Base-by-base conservation (phyloP, 768 basidiomycete species). In the Boletus tylopilopsis region DNA sequence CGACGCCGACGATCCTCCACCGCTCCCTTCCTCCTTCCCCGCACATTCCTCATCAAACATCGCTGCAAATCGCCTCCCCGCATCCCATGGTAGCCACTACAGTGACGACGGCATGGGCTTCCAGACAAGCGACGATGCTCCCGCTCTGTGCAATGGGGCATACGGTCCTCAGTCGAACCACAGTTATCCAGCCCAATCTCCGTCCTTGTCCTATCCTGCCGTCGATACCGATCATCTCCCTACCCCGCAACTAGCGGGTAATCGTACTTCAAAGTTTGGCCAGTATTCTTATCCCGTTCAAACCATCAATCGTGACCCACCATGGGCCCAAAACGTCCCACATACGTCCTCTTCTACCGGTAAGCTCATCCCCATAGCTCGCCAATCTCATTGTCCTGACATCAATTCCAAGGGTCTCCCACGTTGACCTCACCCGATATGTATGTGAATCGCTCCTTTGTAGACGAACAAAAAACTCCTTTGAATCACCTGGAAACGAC, bases 381-480 rank as follows among this genome's bases (percentile, higher is more conserved):
- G 40, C 46, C 64, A 57, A 70, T 57, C 57, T 59, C 62, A 42
- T 43, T 46, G n/a, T n/a, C 55, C 68, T 68, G 57, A 68, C 55
- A 54, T 40, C 71, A 68, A 42, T 81, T 74, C 56, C 64, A 70
- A 50, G 82, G 81, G 61, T 83, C 87, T 1, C 83, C 84, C 39
- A 78, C 78, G 47, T 64, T 74, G 58, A 68, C 67, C 34, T 68
- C 67, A 6, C 59, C 67, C 27, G 77, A 80, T 48, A 71, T 81
- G 60, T 81, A 78, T 61, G 62, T 73, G 22, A 59, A 68, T 47
- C 74, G 79, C 44, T 74, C 72, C 53, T 64, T 71, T 46, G 64
- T 64, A 22, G 84, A 84, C 35, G 84, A 85, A 46, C 77, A 80
- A 58, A 85, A 85, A 61, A 58, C 76, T 22, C 59, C 74, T 35